These are phyloP conservation scores for Lodderomyces metapsilosis DNA, from an alignment of 1,139 yeast genomes.

Conservation along the genomic window DNA sequence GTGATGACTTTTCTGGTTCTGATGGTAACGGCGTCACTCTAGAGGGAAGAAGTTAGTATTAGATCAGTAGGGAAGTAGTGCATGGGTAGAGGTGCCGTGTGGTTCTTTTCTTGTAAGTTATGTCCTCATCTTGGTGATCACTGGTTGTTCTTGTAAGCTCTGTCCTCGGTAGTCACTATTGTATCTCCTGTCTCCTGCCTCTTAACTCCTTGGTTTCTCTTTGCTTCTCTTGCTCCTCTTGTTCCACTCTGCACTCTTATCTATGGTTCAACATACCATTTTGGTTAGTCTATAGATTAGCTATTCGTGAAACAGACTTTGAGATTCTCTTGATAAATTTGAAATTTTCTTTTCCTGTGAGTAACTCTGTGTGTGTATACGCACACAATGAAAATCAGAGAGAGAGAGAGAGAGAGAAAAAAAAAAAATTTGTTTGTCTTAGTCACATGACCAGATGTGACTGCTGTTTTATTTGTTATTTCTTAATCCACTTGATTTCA, in stretches of 20 bases:
- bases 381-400: background rate
- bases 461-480: background rate
- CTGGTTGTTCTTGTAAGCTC: too few relatives aligned
- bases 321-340: background rate
- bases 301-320: background rate
- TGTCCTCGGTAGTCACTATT: too few relatives aligned
- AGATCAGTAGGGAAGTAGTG: background rate
- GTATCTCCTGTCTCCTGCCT: too few relatives aligned
- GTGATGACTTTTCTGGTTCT: slow-evolving; percentile 99
- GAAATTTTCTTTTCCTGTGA: background rate
- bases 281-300: background rate
- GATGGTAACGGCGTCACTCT: slow-evolving; percentile 99
- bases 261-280: slow-evolving; percentile 1
- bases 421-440: background rate
- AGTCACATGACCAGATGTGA: slow-evolving; percentile 4
- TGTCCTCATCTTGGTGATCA: too few relatives aligned
- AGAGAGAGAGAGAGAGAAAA: background rate
- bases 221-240: too few relatives aligned
- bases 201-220: too few relatives aligned
- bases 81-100: too few relatives aligned
- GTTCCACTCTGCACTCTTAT: too few relatives aligned
- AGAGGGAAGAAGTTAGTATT: slow-evolving; percentile 9
- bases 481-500: background rate
- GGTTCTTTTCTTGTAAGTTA: too few relatives aligned
- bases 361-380: too few relatives aligned